Evolutionary conservation across 306 rosid genomes (phyloP).

Genomic region (Castanopsis chinensis): DNA sequence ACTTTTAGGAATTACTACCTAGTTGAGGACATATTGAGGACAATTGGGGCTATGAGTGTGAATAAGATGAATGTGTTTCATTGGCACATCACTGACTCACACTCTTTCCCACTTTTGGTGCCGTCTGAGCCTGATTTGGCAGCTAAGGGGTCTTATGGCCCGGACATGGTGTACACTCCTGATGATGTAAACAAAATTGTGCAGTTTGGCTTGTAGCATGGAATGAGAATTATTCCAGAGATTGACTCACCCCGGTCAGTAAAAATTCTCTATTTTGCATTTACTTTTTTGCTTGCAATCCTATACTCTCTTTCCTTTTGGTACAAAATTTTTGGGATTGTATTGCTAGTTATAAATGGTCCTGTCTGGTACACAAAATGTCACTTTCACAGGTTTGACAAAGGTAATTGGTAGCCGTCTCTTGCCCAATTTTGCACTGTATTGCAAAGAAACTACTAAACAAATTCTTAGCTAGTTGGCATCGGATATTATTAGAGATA

Average conservation of each 20-base stretch:
- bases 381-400: too few relatives aligned
- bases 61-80: slow-evolving; percentile 85
- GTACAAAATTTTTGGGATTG: too few relatives aligned
- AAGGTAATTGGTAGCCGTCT: too few relatives aligned
- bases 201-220: slow-evolving; percentile 65
- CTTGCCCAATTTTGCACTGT: too few relatives aligned
- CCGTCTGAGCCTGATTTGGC: slow-evolving; percentile 76
- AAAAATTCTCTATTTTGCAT: background rate
- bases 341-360: too few relatives aligned
- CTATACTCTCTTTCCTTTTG: too few relatives aligned
- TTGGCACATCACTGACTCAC: slow-evolving; percentile 88
- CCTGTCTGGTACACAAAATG: too few relatives aligned
- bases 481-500: too few relatives aligned
- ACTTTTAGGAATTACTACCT: slow-evolving; percentile 76
- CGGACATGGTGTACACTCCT: slow-evolving; percentile 58
- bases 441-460: too few relatives aligned
- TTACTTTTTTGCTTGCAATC: background rate
- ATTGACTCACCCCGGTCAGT: slow-evolving; percentile 87
- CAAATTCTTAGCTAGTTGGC: too few relatives aligned
- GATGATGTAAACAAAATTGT: slow-evolving; percentile 58
- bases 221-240: slow-evolving; percentile 78
- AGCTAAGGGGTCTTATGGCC: slow-evolving; percentile 67
- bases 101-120: slow-evolving; percentile 68
- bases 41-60: slow-evolving; percentile 59
- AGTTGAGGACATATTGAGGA: slow-evolving; percentile 59